phyloP scores from a whole-genome alignment of 129 eudicot species.

The Silybum marianum region DNA sequence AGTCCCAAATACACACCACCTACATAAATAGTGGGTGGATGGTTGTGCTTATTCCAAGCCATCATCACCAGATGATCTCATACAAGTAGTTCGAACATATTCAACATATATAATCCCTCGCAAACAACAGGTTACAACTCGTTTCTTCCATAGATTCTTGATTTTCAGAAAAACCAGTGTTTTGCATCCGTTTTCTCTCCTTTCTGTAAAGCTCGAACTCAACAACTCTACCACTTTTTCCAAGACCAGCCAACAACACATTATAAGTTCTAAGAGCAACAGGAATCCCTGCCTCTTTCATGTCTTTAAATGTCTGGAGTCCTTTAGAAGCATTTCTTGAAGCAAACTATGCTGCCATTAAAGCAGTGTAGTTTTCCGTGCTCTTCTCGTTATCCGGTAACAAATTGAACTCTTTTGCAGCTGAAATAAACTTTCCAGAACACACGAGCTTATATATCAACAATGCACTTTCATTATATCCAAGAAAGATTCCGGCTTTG shows the following conservation, averaged over 20 bases:
- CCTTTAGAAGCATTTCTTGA: no score
- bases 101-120: conserved; percentile 46
- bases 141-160: conserved; percentile 43
- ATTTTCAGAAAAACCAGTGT: conserved; percentile 25
- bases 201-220: conserved; percentile 53
- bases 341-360: no score
- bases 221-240: conserved; percentile 51
- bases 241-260: conserved; percentile 88
- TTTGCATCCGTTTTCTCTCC: conserved; percentile 56
- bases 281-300: no score
- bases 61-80: neutral
- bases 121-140: conserved; percentile 63
- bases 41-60: neutral
- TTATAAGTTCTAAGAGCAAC: no score
- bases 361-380: no score
- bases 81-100: neutral
- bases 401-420: conserved; percentile 58
- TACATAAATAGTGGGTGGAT: neutral
- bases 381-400: no score
- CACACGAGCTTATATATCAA: conserved; percentile 75
- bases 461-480: conserved; percentile 57
- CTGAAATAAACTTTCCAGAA: conserved; percentile 46
- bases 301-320: no score
- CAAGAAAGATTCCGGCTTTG: conserved; percentile 53
- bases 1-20: neutral